These are phyloP conservation scores for Syncephalastrum sp. DNA, from an alignment of 371 early-diverging fungal species.

Conservation along the genomic window DNA sequence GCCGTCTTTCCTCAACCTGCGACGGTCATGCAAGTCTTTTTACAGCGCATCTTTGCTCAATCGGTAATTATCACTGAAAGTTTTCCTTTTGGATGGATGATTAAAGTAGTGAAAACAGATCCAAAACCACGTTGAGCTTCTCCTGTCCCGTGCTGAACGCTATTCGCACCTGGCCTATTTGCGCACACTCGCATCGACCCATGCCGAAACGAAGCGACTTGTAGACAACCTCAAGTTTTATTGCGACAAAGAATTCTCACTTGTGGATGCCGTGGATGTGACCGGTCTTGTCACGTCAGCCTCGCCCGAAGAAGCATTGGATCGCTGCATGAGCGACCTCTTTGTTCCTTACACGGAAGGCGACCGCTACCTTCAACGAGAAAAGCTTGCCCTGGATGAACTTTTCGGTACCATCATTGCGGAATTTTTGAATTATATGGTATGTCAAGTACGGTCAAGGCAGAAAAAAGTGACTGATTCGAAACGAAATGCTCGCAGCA, in stretches of 20 bases:
- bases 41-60: slow-evolving; percentile 95
- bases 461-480: background rate
- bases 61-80: slow-evolving; percentile 57
- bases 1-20: slow-evolving; percentile 93
- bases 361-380: slow-evolving; percentile 80
- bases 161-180: slow-evolving; percentile 78
- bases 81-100: background rate
- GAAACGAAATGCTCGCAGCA: slow-evolving; percentile 31
- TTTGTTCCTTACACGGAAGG: slow-evolving; percentile 94
- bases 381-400: slow-evolving; percentile 63
- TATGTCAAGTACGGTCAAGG: slow-evolving; percentile 10
- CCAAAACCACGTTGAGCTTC: slow-evolving; percentile 82
- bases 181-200: slow-evolving; percentile 72
- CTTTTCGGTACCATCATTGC: slow-evolving; percentile 59
- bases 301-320: slow-evolving; percentile 64
- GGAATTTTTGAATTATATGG: slow-evolving; percentile 44
- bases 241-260: slow-evolving; percentile 55
- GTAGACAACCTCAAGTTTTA: slow-evolving; percentile 71
- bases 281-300: slow-evolving; percentile 41
- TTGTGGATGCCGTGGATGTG: slow-evolving; percentile 21
- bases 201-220: slow-evolving; percentile 73
- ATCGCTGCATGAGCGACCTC: slow-evolving; percentile 91
- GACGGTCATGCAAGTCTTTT: slow-evolving; percentile 86
- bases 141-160: slow-evolving; percentile 69
- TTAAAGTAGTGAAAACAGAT: slow-evolving; percentile 46